These are phyloP conservation scores for Fabrea salina DNA, from an alignment of 169 alveolate species.

Conservation along the genomic window DNA sequence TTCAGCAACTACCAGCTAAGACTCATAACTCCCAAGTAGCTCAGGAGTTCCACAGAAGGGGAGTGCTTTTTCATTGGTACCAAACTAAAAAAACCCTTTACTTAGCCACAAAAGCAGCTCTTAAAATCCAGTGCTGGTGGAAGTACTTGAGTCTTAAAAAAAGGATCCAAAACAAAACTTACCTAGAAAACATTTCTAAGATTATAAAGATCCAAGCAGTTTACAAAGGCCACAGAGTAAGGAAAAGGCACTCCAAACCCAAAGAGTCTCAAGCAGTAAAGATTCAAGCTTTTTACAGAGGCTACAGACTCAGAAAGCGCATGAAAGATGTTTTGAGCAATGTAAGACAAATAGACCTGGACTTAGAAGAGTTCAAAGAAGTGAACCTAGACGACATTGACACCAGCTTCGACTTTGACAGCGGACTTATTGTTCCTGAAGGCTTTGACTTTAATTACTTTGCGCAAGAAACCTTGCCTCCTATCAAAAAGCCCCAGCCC, in stretches of 20 bases:
- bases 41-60: not conserved
- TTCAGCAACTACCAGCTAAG: slow-evolving; percentile 4
- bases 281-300: slow-evolving; percentile 8
- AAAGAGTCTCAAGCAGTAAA: not conserved
- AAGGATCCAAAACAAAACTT: not conserved
- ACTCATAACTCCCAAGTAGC: not conserved
- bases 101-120: not conserved
- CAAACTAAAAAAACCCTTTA: not conserved
- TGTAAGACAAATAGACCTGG: not conserved
- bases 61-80: slow-evolving; percentile 8
- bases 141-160: not conserved
- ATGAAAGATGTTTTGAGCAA: slow-evolving; percentile 7
- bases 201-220: not conserved
- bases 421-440: not conserved
- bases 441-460: not conserved
- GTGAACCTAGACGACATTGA: slow-evolving; percentile 11
- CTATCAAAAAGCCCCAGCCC: not conserved
- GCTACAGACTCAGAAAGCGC: not conserved
- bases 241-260: not conserved
- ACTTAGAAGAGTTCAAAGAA: slow-evolving; percentile 12
- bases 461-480: not conserved
- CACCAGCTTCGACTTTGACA: not conserved
- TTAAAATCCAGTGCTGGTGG: slow-evolving; percentile 10
- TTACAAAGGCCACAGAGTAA: not conserved
- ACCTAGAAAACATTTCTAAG: not conserved